Evolutionary conservation across 1,284 basidiomycete genomes (phyloP), one percentile per base, ranked within the genome.

Genomic region (Ceraceosorus bombacis): DNA sequence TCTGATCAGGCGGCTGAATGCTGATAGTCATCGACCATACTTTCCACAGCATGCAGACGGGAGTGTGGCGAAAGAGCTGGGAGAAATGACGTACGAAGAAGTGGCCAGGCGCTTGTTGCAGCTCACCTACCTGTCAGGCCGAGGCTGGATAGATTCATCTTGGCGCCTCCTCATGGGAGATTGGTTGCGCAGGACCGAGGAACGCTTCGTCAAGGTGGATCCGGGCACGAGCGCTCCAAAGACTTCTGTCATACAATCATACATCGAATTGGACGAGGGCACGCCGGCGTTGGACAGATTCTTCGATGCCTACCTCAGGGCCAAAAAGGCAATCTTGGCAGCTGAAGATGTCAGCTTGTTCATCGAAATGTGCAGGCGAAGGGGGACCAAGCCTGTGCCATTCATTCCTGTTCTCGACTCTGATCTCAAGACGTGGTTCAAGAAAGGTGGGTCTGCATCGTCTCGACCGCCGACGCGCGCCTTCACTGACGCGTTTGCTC

Each of bases 81-180:
- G 86, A 37, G 90, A 95, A 73, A 96, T 98, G 94, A 97, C 94
- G 13, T 98, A 98, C 80, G 91, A 96, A 81, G 95, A 98, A 79
- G 88, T 90, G 53, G 88, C 88, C 6, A 82, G 90, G 65, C 86
- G 94, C 61, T 88, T 97, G 86, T 82, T 97, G 58, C 82, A 88
- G 50, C 82, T 98, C 70, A 93, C 95, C 89, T 97, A 88, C 77
- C 89, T 97, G 68, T 78, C 84, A 52, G 90, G 95, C 78, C 86
- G 97, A 81, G 82, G 84, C 65, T 98, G 95, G 94, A 85, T 97
- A 76, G 95, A 98, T 76, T 72, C 85, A 54, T 91, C 90, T n/a
- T 82, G 97, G 70, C 86, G 93, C 69, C 96, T 96, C 80, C 82
- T 97, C 70, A 88, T 91, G 39, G 93, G 94, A 5, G 94, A 98